A percentile compares a stretch with the other conserved stretches of the same genome.
These are phyloP conservation scores for Pythium folliculosum DNA, from an alignment of 352 stramenopile genomes.

Conservation along the genomic window DNA sequence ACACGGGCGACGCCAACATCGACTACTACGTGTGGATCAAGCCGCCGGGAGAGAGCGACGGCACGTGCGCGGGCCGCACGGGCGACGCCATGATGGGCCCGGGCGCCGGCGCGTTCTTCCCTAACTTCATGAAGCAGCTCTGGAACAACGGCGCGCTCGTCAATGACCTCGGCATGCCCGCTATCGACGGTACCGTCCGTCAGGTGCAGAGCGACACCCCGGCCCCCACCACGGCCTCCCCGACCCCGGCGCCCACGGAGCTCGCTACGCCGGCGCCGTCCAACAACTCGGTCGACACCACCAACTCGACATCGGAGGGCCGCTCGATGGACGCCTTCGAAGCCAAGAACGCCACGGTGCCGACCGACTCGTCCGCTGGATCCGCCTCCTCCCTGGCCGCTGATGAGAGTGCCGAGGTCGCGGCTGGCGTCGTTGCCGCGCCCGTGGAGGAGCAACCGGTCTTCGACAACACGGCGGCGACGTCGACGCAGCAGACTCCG, in stretches of 20 bases:
- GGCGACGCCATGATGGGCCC: slow-evolving; percentile 40
- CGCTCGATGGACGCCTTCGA: slow-evolving; percentile 10
- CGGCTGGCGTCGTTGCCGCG: neutral
- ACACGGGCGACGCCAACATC: slow-evolving; percentile 49
- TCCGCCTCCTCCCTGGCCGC: neutral
- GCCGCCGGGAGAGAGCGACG: slow-evolving; percentile 64
- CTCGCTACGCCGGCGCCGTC: neutral
- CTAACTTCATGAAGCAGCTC: slow-evolving; percentile 47
- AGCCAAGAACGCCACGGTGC: neutral
- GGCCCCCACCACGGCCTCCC: slow-evolving; percentile 16
- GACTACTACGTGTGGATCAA: slow-evolving; percentile 84
- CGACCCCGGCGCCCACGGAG: slow-evolving; percentile 20
- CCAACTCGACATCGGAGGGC: slow-evolving; percentile 3
- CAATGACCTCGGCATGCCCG: slow-evolving; percentile 17
- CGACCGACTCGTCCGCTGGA: neutral
- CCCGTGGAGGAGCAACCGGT: slow-evolving; percentile 5
- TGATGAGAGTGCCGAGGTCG: slow-evolving; percentile 10
- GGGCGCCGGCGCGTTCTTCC: slow-evolving; percentile 49
- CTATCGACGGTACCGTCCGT: slow-evolving; percentile 16
- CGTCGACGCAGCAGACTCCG: slow-evolving; percentile 10
- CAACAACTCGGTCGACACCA: neutral
- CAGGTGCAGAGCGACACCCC: slow-evolving; percentile 1
- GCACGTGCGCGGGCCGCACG: slow-evolving; percentile 37
- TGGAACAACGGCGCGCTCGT: slow-evolving; percentile 61
- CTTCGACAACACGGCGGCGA: slow-evolving; percentile 15